Percentiles rank a stretch among this genome's conserved stretches.
These are phyloP conservation scores for Zymoseptoria tritici DNA, from an alignment of 2,329 filamentous ascomycete species.

Conservation along the genomic window DNA sequence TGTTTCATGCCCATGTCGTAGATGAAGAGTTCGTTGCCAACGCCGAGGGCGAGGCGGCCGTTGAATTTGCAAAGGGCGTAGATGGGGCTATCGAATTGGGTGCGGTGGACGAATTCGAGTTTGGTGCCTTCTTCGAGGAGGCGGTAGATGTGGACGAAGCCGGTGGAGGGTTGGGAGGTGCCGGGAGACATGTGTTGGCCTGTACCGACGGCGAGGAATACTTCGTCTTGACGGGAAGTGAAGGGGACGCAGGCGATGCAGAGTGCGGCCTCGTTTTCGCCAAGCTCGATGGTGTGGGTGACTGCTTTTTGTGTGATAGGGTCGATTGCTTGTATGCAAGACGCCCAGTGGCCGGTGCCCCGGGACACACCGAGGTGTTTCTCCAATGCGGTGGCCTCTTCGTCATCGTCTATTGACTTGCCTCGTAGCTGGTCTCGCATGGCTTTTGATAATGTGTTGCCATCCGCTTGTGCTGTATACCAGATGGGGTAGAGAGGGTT, in stretches of 20 bases:
- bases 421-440: conserved; percentile 44
- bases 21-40: conserved; percentile 73
- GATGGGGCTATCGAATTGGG: conserved; percentile 80
- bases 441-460: conserved; percentile 78
- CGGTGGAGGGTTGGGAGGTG: conserved; percentile 32
- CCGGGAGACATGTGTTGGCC: conserved; percentile 66
- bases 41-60: conserved; percentile 76
- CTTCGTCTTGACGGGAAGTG: conserved; percentile 71
- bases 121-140: conserved; percentile 80
- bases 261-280: conserved; percentile 85
- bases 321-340: conserved; percentile 88
- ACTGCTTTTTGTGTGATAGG: conserved; percentile 51
- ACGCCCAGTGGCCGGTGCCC: conserved; percentile 83
- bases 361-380: conserved; percentile 85
- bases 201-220: conserved; percentile 88
- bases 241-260: conserved; percentile 81
- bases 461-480: conserved; percentile 90
- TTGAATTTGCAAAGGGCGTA: conserved; percentile 90
- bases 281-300: conserved; percentile 70
- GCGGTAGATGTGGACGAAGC: conserved; percentile 87
- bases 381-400: conserved; percentile 13
- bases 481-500: conserved; percentile 85
- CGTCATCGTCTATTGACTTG: conserved; percentile 10
- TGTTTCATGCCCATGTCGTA: conserved; percentile 93
- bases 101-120: conserved; percentile 94